phyloP scores from a whole-genome alignment of 2,329 filamentous ascomycete species.

The Coleophoma cylindrospora region DNA sequence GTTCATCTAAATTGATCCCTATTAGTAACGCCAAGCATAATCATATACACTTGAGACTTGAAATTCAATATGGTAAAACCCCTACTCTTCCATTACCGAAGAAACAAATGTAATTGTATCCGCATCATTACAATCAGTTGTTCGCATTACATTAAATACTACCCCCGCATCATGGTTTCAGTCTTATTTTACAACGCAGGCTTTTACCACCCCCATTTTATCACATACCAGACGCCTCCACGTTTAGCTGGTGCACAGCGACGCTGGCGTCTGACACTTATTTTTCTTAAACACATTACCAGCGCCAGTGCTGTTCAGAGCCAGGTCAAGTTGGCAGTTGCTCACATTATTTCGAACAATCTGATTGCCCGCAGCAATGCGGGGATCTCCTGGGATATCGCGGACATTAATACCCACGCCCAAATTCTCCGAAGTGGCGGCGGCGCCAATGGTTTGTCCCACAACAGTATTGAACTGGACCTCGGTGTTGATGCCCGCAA shows the following conservation, averaged over 20 bases:
- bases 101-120: too few relatives aligned
- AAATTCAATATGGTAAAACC: too few relatives aligned
- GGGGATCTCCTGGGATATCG: background rate
- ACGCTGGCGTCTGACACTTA: background rate
- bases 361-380: constrained; percentile 10
- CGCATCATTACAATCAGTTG: too few relatives aligned
- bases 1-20: too few relatives aligned
- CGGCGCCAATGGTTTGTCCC: constrained; percentile 13
- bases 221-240: too few relatives aligned
- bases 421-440: constrained; percentile 1
- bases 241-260: background rate
- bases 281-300: constrained; percentile 26
- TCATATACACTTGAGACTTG: too few relatives aligned
- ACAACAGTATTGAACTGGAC: constrained; percentile 25
- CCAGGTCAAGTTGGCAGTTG: background rate
- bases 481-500: constrained; percentile 23
- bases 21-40: too few relatives aligned
- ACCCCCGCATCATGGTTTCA: too few relatives aligned
- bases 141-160: too few relatives aligned
- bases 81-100: too few relatives aligned
- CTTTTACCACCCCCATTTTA: too few relatives aligned
- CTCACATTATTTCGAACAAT: background rate
- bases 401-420: constrained; percentile 24
- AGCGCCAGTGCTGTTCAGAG: background rate
- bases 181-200: too few relatives aligned